Conservation (phyloP, 305 asterid species). For the Solanum aculeatissimum region DNA sequence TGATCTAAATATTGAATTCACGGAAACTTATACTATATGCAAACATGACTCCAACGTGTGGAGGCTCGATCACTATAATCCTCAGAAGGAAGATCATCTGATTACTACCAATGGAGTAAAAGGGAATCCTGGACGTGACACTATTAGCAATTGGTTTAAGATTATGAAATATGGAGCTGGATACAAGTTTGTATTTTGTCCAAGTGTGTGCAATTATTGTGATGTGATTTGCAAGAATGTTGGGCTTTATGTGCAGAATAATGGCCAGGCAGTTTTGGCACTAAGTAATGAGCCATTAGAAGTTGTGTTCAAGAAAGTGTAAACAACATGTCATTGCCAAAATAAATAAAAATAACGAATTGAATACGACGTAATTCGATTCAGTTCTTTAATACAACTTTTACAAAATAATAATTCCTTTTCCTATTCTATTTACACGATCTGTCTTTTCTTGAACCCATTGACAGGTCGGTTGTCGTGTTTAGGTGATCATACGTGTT, state of each 20-base stretch:
- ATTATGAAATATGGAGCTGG: slow-evolving; percentile 22
- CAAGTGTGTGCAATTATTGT: slow-evolving; percentile 36
- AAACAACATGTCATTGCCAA: neutral
- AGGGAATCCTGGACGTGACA: slow-evolving; percentile 35
- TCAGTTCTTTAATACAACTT: neutral
- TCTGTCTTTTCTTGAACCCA: neutral
- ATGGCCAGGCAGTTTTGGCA: slow-evolving; percentile 27
- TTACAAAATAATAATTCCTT: neutral
- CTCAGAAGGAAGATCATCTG: neutral
- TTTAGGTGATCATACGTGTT: too few species aligned
- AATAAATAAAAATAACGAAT: neutral
- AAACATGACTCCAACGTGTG: neutral
- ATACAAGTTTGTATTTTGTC: slow-evolving; percentile 48
- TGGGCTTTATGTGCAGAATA: slow-evolving; percentile 13
- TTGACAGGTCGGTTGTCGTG: too few species aligned
- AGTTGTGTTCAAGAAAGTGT: slow-evolving; percentile 22
- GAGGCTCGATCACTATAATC: neutral
- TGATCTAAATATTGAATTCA: neutral
- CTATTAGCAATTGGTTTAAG: slow-evolving; percentile 54
- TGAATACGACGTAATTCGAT: neutral
- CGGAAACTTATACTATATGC: neutral
- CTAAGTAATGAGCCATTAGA: slow-evolving; percentile 15
- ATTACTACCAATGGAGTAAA: slow-evolving; percentile 23
- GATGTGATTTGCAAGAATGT: slow-evolving; percentile 34
- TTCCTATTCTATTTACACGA: too few species aligned